Base-by-base conservation (phyloP, 305 asterid genomes). In the Euphrasia arctica region DNA sequence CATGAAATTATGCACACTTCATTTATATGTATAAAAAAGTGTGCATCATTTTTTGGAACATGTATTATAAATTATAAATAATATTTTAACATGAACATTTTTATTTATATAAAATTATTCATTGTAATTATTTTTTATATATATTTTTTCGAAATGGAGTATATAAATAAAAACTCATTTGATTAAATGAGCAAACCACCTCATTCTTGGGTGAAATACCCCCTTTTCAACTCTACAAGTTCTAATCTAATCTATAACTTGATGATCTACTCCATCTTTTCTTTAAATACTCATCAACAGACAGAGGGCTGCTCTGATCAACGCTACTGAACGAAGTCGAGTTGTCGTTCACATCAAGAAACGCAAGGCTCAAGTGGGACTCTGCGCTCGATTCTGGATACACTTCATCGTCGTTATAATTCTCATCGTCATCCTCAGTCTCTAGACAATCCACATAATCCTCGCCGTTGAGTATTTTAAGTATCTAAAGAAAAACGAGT, bases 361-460 rank as follows among this genome's bases (percentile, higher is more conserved):
- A 78, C 1, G 96, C 98, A 36, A 85, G 83, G 66, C 84, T 73
- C 49, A 90, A 68, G 80, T 90, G 96, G 25, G 96, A 86, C 72
- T 87, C 95, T 43, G 87, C 87, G 58, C 91, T 73, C 57, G 91
- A 89, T 72, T 87, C 85, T 47, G 95, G 96, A 82, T 92, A 90
- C 27, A 92, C 97, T 78, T 92, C 98, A 66, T 92, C 98, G 25
- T 91, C 97, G 48, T 79, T 72, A 11, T 72, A 2, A 25, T 92
- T 94, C 60, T 92, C 97, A 28, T 91, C 60, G 3, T 55, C 81
- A 18, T 82, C 96, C 14, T 66, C 65, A 5, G 77, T 77, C 68
- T 79, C 83, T 56, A 43, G 25, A 55, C 75, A 72, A 39, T 69
- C 69, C 63, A 47, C 10, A 52, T 54, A 73, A 66, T 79, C 77